Evolutionary conservation across 805 yeast genomes (phyloP), one percentile per base, ranked within the genome.

Genomic region (Zygosaccharomyces bisporus): DNA sequence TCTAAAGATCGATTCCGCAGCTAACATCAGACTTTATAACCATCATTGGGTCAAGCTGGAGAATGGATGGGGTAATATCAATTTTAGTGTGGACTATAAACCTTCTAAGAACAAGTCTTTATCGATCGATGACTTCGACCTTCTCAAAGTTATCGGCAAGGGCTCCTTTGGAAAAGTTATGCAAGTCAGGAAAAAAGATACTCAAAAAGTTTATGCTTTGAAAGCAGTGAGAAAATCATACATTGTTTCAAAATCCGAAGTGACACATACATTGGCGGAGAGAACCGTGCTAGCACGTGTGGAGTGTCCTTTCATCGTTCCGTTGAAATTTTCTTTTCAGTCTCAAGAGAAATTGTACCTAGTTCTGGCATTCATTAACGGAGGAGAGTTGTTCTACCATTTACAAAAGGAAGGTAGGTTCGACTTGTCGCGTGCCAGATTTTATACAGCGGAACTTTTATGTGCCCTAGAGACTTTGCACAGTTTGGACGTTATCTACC

Each of bases 101-200:
- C 84, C 88, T 14, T 71, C 76, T 43, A 76, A 68, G 51, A 79
- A 77, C 61, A 78, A 82, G 52, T 83, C 84, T 39, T 71, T 93
- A 39, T 74, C 88, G 1, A 88, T 93, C 53, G 96, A 89, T 45
- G 96, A 91, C 60, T 91, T 93, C 68, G 96, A 89, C 57, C 70
- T 93, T 41, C 74, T 93, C 54, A 93, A 93, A 67, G 99, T 93
- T 17, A 88, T 93, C 44, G 99, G 99, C 29, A 93, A 93, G 64
- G 99, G 99, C 6, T 89, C 97, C 7, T 93, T 93, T 64, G 99
- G 99, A 41, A 93, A 93, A 68, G 99, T 93, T 43, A 93, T 93
- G 98, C 99, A 93, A 67, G 99, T 93, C 33, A 81, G 89, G 51
- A 93, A 93, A 68, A 87, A 86, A 56, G 99, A 93, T 66, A 93